Evolutionary conservation across 768 basidiomycete genomes (phyloP), one percentile per base, ranked within the genome.

Genomic region (Tulasnella sp.): DNA sequence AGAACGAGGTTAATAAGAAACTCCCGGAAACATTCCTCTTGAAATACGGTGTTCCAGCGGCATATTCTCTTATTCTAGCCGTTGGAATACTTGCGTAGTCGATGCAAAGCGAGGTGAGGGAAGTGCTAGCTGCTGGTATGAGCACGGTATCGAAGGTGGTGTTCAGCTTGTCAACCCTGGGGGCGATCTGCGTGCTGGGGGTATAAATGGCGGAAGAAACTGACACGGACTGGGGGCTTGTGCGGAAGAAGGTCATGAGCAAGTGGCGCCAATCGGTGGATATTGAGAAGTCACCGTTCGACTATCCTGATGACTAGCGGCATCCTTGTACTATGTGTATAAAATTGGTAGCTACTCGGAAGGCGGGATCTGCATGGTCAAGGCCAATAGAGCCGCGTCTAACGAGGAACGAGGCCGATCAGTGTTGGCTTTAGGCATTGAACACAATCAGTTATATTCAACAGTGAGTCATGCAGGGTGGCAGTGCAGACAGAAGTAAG

Each of bases 1-100:
- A 79, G 63, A 83, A 80, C 67, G 60, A 74, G 51, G 73, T 83
- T 13, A 64, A 66, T 4, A 69, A 65, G 29, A 65, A 63, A 0
- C 77, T 79, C 51, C 24, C 69, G 15, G 52, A 63, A 7, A 64
- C 69, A 30, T 67, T 77, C 62, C 70, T 73, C 7, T 5, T n/a
- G 0, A 59, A 66, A 21, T 38, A 38, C 15, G 61, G 63, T 8
- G 58, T 54, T 23, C 63, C 64, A n/a, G 38, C 64, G 42, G 32
- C 63, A 53, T 64, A 64, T 58, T 51, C 63, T 17, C 58, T 58
- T 11, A 64, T 66, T 58, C 65, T 63, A 11, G 45, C 45, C 21
- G 56, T 66, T 23, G 56, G 52, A 21, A 17, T 2, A 21, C 64
- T 66, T 43, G 10, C 51, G n/a, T 43, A 59, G 19, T 43, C 56